Percentiles rank a stretch among this genome's conserved stretches.
phyloP scores from a whole-genome alignment of 352 stramenopile species.

The Phytophthora multivora region DNA sequence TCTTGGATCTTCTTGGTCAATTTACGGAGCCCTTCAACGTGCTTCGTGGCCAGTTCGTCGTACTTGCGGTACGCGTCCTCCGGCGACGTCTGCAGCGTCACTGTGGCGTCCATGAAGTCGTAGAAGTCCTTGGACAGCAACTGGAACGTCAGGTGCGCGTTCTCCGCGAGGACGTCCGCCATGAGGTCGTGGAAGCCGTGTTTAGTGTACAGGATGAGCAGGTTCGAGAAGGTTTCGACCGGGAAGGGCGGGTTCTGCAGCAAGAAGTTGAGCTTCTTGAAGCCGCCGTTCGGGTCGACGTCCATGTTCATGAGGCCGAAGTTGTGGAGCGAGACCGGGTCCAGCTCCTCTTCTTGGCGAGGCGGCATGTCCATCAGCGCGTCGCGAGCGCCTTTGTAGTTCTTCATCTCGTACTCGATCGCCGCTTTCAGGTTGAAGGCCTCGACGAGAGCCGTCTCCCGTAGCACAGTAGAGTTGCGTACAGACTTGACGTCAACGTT shows the following conservation, averaged over 20 bases:
- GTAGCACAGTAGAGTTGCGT: slow-evolving; percentile 92
- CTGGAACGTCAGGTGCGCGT: slow-evolving; percentile 93
- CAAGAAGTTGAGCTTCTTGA: slow-evolving; percentile 97
- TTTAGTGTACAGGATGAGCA: slow-evolving; percentile 95
- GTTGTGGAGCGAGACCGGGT: slow-evolving; percentile 91
- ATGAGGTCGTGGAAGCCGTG: slow-evolving; percentile 96
- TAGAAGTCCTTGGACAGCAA: slow-evolving; percentile 94
- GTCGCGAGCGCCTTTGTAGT: slow-evolving; percentile 83
- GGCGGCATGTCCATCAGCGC: slow-evolving; percentile 94
- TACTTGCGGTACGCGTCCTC: slow-evolving; percentile 95
- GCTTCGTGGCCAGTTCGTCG: slow-evolving; percentile 92
- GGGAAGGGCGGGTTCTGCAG: slow-evolving; percentile 94
- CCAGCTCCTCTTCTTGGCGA: slow-evolving; percentile 92
- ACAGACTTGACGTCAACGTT: slow-evolving; percentile 90
- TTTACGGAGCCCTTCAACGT: slow-evolving; percentile 93
- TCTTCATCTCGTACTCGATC: slow-evolving; percentile 96
- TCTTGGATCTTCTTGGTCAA: slow-evolving; percentile 96
- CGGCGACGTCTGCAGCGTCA: slow-evolving; percentile 93
- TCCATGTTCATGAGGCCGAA: slow-evolving; percentile 95
- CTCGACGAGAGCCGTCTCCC: slow-evolving; percentile 93
- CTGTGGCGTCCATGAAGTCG: slow-evolving; percentile 95
- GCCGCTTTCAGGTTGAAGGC: slow-evolving; percentile 96
- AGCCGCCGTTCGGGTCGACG: slow-evolving; percentile 90
- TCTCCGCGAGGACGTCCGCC: slow-evolving; percentile 95
- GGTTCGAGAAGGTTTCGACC: slow-evolving; percentile 95